Base-by-base conservation (phyloP, 2,329 filamentous ascomycete species). In the Podosphaera leucotricha region DNA sequence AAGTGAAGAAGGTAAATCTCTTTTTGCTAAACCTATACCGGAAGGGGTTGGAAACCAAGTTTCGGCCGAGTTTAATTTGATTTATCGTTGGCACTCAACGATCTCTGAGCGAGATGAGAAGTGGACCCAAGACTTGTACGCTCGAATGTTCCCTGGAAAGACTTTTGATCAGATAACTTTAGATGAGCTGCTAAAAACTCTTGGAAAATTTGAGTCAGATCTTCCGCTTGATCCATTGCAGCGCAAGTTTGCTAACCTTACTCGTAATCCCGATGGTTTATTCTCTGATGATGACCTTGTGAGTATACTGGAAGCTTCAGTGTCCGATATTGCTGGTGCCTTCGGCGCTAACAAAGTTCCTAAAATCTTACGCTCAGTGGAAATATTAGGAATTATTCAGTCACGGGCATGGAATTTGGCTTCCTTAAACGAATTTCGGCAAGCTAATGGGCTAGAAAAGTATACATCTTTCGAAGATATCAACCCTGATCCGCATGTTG, bases 51-150 rank as follows among this genome's bases (percentile, higher is more conserved):
- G 84, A 43, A 92, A 90, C 54, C 75, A 80, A 50, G 81, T 87
- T 4, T 87, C 81, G 0, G 81, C 80, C 2, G 84, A 92, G 62
- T 92, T 92, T 66, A 92, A 90, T 56, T 67, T 92, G 8, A 79
- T 80, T 51, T 92, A 92, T 59, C 70, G 83, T 49, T 92, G 83
- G 82, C 83, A 92, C 62, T 83, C 81, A 2, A 76, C 78, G 52
- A 80, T 90, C 52, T 71, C 69, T 33, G 70, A 74, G 46, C 75
- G 72, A 49, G 84, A 92, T 53, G 83, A 90, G 55, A 67, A 75
- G 50, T 92, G 83, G 82, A 79, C 83, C 19, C 69, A 84, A 52
- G 65, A 77, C 11, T 68, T 81, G 48, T 84, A 80, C 55, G 59
- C 62, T 1, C 61, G 71, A 37, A 59, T 82, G 1, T 75, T 84